Conservation (phyloP, 2,329 filamentous ascomycete genomes). For the Pseudogymnoascus sp. region DNA sequence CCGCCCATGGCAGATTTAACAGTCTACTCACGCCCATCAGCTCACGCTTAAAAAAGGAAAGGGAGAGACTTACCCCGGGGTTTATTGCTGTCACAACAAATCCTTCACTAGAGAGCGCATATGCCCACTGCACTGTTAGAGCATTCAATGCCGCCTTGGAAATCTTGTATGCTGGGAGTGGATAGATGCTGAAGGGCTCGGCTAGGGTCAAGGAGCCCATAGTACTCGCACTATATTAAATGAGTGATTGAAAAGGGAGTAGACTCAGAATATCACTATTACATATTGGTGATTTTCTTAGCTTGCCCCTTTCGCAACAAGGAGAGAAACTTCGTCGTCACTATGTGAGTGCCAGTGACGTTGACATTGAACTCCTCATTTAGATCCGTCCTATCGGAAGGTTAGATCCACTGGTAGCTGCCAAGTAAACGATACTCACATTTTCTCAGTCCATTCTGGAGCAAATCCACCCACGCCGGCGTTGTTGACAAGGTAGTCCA, state of each 20-base stretch:
- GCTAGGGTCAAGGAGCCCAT: neutral
- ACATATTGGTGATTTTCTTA: conserved; percentile 13
- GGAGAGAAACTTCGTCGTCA: conserved; percentile 18
- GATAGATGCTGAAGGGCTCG: neutral
- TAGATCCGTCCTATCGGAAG: neutral
- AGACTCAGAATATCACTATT: neutral
- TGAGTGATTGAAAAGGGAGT: neutral
- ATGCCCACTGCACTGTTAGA: conserved; percentile 10
- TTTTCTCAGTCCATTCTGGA: neutral
- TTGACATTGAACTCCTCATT: conserved; percentile 5
- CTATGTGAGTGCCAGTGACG: neutral
- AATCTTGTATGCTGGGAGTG: conserved; percentile 14
- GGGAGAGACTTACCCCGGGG: neutral
- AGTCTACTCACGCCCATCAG: neutral
- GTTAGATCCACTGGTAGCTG: neutral
- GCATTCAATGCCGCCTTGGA: conserved; percentile 20
- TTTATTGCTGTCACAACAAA: neutral
- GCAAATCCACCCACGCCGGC: neutral
- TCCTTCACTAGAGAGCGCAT: neutral
- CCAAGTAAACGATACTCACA: neutral
- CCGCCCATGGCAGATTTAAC: conserved; percentile 8
- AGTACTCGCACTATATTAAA: neutral
- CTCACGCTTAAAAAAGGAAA: neutral
- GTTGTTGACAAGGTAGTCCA: conserved; percentile 9
- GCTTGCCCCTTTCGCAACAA: conserved; percentile 15